phyloP scores from a whole-genome alignment of 2,329 filamentous ascomycete genomes.

The Helminthosporium solani region DNA sequence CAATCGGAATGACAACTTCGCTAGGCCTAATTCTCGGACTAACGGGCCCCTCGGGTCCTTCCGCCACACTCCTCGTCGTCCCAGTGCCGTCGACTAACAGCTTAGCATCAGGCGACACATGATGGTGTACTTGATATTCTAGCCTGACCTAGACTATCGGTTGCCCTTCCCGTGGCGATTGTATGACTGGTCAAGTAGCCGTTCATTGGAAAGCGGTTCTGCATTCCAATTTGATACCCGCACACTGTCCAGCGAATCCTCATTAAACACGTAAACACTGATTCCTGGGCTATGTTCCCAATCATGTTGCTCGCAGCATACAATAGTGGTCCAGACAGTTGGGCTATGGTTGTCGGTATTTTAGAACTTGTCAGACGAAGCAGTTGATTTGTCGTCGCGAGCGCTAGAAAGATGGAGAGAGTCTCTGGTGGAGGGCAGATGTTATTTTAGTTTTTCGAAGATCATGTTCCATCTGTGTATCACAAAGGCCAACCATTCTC shows the following conservation, averaged over 20 bases:
- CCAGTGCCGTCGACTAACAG: slow-evolving; percentile 1
- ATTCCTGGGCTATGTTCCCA: slow-evolving; percentile 21
- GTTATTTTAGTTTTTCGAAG: slow-evolving; percentile 4
- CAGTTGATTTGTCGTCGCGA: slow-evolving; percentile 9
- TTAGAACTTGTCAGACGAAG: slow-evolving; percentile 10
- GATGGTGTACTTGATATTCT: slow-evolving; percentile 3
- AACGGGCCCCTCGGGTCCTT: not conserved
- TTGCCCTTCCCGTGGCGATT: slow-evolving; percentile 2
- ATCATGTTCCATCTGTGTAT: slow-evolving; percentile 3
- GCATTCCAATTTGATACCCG: slow-evolving; percentile 7
- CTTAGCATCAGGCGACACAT: not conserved
- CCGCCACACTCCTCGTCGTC: not conserved
- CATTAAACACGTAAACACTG: slow-evolving; percentile 16
- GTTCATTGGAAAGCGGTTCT: slow-evolving; percentile 1
- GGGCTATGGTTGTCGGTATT: slow-evolving; percentile 13
- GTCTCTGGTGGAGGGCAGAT: slow-evolving; percentile 14
- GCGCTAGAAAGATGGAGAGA: slow-evolving; percentile 15
- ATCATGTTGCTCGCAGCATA: slow-evolving; percentile 13
- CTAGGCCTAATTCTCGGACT: not conserved
- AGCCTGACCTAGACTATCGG: slow-evolving; percentile 1
- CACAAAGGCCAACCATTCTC: slow-evolving; percentile 4
- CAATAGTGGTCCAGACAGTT: slow-evolving; percentile 14
- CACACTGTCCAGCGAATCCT: slow-evolving; percentile 15
- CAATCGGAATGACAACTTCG: not conserved
- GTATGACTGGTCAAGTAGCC: slow-evolving; percentile 2